These are phyloP conservation scores for Glonium stellatum DNA, from an alignment of 495 filamentous ascomycete genomes.

Conservation along the genomic window DNA sequence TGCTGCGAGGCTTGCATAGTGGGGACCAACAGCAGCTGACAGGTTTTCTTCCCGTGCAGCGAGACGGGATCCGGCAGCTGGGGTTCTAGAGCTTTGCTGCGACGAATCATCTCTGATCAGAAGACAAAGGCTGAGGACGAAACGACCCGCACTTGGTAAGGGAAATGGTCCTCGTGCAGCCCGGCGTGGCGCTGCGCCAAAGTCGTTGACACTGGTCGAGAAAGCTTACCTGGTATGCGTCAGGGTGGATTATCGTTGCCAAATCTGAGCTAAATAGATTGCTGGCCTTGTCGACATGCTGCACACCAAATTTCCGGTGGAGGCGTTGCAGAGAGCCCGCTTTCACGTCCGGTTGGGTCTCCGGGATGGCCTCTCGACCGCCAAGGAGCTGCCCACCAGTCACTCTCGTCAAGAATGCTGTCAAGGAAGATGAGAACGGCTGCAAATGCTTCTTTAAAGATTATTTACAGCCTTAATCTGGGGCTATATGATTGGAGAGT, in stretches of 20 bases:
- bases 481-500: no score
- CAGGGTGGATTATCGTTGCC: background rate
- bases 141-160: background rate
- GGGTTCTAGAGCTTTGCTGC: background rate
- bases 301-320: background rate
- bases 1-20: background rate
- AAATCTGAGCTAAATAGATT: background rate
- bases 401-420: background rate
- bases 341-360: background rate
- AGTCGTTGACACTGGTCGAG: background rate
- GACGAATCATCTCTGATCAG: constrained; percentile 3
- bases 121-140: background rate
- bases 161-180: background rate
- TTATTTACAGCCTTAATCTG: no score
- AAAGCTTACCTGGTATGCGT: background rate
- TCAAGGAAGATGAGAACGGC: background rate
- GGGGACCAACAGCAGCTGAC: background rate
- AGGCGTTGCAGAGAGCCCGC: background rate
- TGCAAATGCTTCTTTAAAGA: background rate
- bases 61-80: background rate
- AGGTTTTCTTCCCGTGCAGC: background rate
- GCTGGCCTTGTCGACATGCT: background rate
- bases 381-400: background rate
- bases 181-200: background rate
- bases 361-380: background rate